Evolutionary conservation across 139 green algal species (phyloP), one percentile per base, ranked within the genome.

Genomic region (Chlorella sp.): DNA sequence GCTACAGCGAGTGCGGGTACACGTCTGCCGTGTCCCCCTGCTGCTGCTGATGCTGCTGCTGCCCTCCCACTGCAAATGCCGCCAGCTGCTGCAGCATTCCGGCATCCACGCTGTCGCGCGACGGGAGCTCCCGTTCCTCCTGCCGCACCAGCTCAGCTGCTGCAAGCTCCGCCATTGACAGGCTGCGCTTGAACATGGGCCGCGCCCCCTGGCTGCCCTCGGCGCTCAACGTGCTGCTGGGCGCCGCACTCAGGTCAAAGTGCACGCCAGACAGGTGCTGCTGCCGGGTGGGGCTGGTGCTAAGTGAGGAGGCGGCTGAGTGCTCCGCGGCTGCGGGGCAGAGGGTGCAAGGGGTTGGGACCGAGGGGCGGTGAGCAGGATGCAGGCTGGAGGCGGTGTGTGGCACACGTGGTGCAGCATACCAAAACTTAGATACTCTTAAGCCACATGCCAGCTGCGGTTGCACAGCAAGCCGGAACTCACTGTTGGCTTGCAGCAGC

Each of bases 111-210:
- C 34, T 60, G 21, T 82, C 76, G 17, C 38, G 38, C 0, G 36
- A 28, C 12, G 23, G 36, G 0, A 72, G 26, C 26, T 23, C 30
- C 34, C 71, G 60, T 20, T 88, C 63, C 64, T 74, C 67, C 38
- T 81, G 63, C 44, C 80, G 41, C 34, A 88, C 84, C 64, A 88
- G 78, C 69, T 86, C 78, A 2, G 84, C 75, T 32, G 84, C 84
- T 41, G 84, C 84, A 34, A 88, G 74, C 57, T 88, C 84, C 32
- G 84, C 84, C 84, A 88, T 88, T 11, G 51, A 80, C 21, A 86
- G 56, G 55, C 74, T 78, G 72, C 79, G 63, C 76, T 82, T 82
- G 76, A 82, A 71, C 57, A 41, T 41, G 30, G 76, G 57, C 36
- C 60, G 70, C 39, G 51, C 18, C 11, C 51, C 51, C 51, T 60